Evolutionary conservation across 2,329 filamentous ascomycete genomes (phyloP).

Genomic region (Emericellopsis atlantica): DNA sequence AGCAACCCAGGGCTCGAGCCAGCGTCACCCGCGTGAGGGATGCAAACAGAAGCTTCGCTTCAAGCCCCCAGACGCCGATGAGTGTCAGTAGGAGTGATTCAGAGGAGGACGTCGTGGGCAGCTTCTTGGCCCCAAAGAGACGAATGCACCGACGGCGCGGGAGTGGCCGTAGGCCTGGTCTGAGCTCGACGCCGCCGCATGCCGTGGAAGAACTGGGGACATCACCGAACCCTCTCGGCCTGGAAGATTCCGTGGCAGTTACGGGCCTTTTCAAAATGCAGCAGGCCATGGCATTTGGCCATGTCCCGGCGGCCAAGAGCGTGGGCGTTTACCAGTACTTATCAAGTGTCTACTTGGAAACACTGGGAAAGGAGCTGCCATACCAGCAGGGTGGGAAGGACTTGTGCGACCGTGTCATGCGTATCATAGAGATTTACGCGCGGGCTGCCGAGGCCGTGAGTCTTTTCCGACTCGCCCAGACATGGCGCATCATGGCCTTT

Average conservation of each 20-base stretch:
- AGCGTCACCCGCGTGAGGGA: conserved; percentile 16
- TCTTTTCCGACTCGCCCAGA: conserved; percentile 49
- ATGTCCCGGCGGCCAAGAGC: conserved; percentile 37
- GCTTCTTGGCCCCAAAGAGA: conserved; percentile 39
- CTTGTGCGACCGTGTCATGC: conserved; percentile 31
- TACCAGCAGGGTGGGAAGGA: conserved; percentile 20
- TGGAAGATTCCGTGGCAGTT: conserved; percentile 46
- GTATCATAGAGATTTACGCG: conserved; percentile 44
- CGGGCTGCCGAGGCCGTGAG: conserved; percentile 41
- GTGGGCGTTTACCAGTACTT: conserved; percentile 42
- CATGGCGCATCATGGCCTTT: conserved; percentile 49
- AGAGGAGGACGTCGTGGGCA: conserved; percentile 44
- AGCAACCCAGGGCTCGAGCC: conserved; percentile 27
- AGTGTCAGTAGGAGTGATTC: conserved; percentile 51
- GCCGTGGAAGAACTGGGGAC: conserved; percentile 9
- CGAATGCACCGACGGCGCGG: conserved; percentile 26
- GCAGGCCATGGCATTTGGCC: conserved; percentile 51
- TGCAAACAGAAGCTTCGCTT: conserved; percentile 27
- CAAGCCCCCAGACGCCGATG: conserved; percentile 35
- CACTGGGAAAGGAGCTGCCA: conserved; percentile 35
- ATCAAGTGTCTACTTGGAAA: conserved; percentile 41
- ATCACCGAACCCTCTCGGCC: conserved; percentile 23
- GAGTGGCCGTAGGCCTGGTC: conserved; percentile 28
- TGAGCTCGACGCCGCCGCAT: conserved; percentile 42
- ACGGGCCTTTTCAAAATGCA: conserved; percentile 45